Evolutionary conservation across 1,139 yeast genomes (phyloP).

Genomic region (Pichia sp.): DNA sequence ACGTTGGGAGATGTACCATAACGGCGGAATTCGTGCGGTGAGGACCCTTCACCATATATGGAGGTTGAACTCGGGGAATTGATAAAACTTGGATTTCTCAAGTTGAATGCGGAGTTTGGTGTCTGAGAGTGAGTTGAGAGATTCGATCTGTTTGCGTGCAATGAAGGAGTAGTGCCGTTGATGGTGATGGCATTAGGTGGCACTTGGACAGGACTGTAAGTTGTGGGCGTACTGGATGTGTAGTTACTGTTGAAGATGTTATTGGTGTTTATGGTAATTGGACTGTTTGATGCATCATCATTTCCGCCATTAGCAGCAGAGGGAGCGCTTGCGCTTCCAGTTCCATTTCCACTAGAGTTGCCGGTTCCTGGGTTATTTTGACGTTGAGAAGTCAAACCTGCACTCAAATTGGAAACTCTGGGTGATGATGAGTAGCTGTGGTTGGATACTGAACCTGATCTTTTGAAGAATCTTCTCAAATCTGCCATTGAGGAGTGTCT

Average conservation of each 20-base stretch:
- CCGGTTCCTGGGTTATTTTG: conserved; percentile 8
- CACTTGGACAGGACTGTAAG: conserved; percentile 13
- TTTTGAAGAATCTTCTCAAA: conserved; percentile 62
- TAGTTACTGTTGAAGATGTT: conserved; percentile 1
- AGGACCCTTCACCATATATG: conserved; percentile 10
- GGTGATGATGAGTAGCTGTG: conserved; percentile 25
- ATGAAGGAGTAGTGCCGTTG: conserved; percentile 15
- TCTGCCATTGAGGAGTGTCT: conserved; percentile 73
- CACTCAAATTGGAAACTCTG: conserved; percentile 37
- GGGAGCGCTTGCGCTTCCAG: too few species aligned
- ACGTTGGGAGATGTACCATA: conserved; percentile 9
- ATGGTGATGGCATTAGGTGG: conserved; percentile 16
- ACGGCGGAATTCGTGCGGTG: conserved; percentile 14
- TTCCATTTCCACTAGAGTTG: neutral
- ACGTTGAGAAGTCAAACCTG: conserved; percentile 25
- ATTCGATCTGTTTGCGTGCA: neutral
- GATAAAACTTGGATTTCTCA: conserved; percentile 3
- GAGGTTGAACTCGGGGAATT: conserved; percentile 6
- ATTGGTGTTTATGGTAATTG: neutral
- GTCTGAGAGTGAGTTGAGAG: conserved; percentile 9
- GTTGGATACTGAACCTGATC: conserved; percentile 27
- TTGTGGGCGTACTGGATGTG: too few species aligned
- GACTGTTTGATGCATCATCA: too few species aligned
- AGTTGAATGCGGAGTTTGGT: conserved; percentile 5
- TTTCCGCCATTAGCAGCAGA: too few species aligned